These are phyloP conservation scores for Circinella umbellata DNA, from an alignment of 371 early-diverging fungal species.

Conservation along the genomic window DNA sequence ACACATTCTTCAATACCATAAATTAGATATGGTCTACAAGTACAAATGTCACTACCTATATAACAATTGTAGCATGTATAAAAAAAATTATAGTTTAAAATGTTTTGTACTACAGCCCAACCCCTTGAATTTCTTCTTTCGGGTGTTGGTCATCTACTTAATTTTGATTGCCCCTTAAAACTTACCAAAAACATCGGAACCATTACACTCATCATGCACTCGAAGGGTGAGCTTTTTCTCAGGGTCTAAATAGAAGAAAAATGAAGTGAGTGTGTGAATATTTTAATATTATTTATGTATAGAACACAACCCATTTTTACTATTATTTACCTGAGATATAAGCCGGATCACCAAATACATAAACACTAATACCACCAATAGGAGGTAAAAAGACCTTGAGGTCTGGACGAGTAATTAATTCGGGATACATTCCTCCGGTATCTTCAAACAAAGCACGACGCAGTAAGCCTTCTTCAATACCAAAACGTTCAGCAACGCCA, in stretches of 20 bases:
- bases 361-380: conserved; percentile 93
- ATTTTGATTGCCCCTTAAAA: conserved; percentile 1
- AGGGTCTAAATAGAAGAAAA: conserved; percentile 60
- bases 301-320: too few species aligned
- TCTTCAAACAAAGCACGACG: conserved; percentile 89
- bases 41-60: conserved; percentile 83
- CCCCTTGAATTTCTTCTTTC: not conserved
- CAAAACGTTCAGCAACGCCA: conserved; percentile 90
- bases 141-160: not conserved
- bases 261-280: not conserved
- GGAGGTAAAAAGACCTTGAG: conserved; percentile 95
- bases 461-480: conserved; percentile 84
- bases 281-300: not conserved
- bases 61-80: not conserved
- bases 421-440: conserved; percentile 94
- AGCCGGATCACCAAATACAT: conserved; percentile 91
- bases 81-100: conserved; percentile 1
- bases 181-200: conserved; percentile 92
- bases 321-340: conserved; percentile 59
- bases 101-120: not conserved
- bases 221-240: conserved; percentile 84
- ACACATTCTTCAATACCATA: conserved; percentile 93
- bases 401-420: conserved; percentile 93
- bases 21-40: conserved; percentile 94
- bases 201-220: conserved; percentile 94